Evolutionary conservation across 1,284 basidiomycete species (phyloP).

Genomic region (Grifola frondosa): DNA sequence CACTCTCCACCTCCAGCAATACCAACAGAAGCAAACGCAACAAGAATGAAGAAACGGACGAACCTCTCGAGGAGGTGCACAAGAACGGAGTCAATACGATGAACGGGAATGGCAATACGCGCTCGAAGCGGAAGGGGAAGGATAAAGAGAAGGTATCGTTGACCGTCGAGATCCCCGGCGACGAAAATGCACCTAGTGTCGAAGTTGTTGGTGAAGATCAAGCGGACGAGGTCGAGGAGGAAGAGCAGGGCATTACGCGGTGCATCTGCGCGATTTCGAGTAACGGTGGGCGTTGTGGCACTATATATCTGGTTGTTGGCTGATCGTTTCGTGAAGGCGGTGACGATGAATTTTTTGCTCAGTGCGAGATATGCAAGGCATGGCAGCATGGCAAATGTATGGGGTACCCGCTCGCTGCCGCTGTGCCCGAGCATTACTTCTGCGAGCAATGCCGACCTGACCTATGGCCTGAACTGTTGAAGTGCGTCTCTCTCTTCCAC

Average conservation of each 20-base stretch:
- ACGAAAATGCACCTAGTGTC: constrained; percentile 23
- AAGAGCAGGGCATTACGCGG: constrained; percentile 85
- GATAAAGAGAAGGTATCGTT: constrained; percentile 50
- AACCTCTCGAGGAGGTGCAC: constrained; percentile 49
- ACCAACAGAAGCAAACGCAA: constrained; percentile 55
- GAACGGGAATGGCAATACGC: constrained; percentile 42
- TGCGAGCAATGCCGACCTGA: constrained; percentile 95
- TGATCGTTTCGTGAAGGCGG: constrained; percentile 21
- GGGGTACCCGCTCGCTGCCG: constrained; percentile 87
- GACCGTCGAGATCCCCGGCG: constrained; percentile 32
- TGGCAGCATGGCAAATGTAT: constrained; percentile 99
- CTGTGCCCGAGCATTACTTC: constrained; percentile 82
- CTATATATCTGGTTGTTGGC: constrained; percentile 13
- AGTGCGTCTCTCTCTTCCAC: constrained; percentile 44
- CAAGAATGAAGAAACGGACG: constrained; percentile 74
- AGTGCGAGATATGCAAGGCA: constrained; percentile 95
- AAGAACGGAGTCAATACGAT: constrained; percentile 46
- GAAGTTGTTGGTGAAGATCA: constrained; percentile 35
- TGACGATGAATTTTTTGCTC: constrained; percentile 90
- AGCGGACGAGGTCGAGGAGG: constrained; percentile 51
- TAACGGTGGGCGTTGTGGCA: constrained; percentile 59
- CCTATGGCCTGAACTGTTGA: constrained; percentile 75
- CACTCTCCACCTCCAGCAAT: constrained; percentile 43
- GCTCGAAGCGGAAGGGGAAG: constrained; percentile 56
- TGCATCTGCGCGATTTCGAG: constrained; percentile 95